A percentile compares a stretch with the other conserved stretches of the same genome.
Evolutionary conservation across 495 filamentous ascomycete species (phyloP).

Genomic region (Aspergillus leporis): DNA sequence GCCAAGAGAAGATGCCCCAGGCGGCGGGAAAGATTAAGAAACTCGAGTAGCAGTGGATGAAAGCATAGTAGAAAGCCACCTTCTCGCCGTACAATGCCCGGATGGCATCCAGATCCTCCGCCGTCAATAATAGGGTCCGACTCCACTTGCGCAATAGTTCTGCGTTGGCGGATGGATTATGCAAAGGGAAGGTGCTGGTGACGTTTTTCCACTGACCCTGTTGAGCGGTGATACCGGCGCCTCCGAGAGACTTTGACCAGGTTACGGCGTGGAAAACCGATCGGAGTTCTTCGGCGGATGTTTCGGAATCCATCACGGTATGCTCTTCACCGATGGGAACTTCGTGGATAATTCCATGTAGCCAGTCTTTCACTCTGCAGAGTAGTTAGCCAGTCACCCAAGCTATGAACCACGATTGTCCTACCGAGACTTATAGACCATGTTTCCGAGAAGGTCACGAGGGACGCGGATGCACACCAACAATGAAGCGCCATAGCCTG

Average conservation of each 20-base stretch:
- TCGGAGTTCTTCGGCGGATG: slow-evolving; percentile 86
- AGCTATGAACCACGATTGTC: neutral
- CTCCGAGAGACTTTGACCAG: slow-evolving; percentile 74
- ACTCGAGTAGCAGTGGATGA: slow-evolving; percentile 85
- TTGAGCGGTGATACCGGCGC: slow-evolving; percentile 82
- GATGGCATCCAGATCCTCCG: slow-evolving; percentile 76
- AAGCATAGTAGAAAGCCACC: slow-evolving; percentile 95
- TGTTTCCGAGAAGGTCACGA: slow-evolving; percentile 38
- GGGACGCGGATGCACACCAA: slow-evolving; percentile 77
- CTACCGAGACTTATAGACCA: slow-evolving; percentile 67
- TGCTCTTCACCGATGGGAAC: slow-evolving; percentile 58
- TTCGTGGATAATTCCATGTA: slow-evolving; percentile 75
- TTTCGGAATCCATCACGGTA: slow-evolving; percentile 61
- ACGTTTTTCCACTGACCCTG: slow-evolving; percentile 81
- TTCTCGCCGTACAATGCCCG: slow-evolving; percentile 86
- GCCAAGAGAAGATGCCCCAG: slow-evolving; percentile 74
- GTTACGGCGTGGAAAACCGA: slow-evolving; percentile 86
- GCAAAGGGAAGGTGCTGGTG: slow-evolving; percentile 82
- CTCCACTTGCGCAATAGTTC: slow-evolving; percentile 84
- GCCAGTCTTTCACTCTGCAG: slow-evolving; percentile 85
- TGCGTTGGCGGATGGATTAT: slow-evolving; percentile 83
- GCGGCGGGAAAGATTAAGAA: slow-evolving; percentile 81
- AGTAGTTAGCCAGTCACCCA: slow-evolving; percentile 10
- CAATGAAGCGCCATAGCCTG: slow-evolving; percentile 71
- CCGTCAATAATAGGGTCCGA: slow-evolving; percentile 67